Percentiles rank a stretch among this genome's conserved stretches.
phyloP scores from a whole-genome alignment of 345 rosid species.

The Aquilaria malaccensis region DNA sequence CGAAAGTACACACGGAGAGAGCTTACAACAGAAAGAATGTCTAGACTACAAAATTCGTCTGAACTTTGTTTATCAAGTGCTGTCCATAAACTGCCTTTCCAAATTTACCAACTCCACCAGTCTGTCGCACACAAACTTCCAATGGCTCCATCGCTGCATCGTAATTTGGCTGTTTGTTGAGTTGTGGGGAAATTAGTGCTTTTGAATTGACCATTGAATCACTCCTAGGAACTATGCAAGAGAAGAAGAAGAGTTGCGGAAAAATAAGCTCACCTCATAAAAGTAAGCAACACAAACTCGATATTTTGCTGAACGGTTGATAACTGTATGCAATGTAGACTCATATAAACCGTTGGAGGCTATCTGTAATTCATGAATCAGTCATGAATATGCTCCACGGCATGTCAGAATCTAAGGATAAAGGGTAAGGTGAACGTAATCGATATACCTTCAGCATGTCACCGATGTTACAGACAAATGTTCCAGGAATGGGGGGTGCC shows the following conservation, averaged over 20 bases:
- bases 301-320: conserved; percentile 50
- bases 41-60: conserved; percentile 47
- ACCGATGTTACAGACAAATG: conserved; percentile 89
- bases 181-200: neutral
- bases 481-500: conserved; percentile 75
- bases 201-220: neutral
- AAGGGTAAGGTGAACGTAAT: neutral
- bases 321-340: conserved; percentile 68
- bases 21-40: neutral
- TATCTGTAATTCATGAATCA: conserved; percentile 39
- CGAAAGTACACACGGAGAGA: neutral
- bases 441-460: conserved; percentile 80
- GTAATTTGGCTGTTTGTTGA: conserved; percentile 46
- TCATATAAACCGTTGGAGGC: conserved; percentile 76
- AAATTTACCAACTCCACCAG: conserved; percentile 40
- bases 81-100: conserved; percentile 69
- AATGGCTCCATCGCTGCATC: conserved; percentile 71
- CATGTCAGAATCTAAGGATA: too few species aligned
- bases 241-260: neutral
- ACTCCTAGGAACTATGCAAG: too few species aligned
- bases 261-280: conserved; percentile 52
- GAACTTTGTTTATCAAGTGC: conserved; percentile 74
- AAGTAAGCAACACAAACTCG: conserved; percentile 68
- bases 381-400: neutral
- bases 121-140: conserved; percentile 46